Evolutionary conservation across 2,329 filamentous ascomycete species (phyloP).

Genomic region (Cladophialophora yegresii): DNA sequence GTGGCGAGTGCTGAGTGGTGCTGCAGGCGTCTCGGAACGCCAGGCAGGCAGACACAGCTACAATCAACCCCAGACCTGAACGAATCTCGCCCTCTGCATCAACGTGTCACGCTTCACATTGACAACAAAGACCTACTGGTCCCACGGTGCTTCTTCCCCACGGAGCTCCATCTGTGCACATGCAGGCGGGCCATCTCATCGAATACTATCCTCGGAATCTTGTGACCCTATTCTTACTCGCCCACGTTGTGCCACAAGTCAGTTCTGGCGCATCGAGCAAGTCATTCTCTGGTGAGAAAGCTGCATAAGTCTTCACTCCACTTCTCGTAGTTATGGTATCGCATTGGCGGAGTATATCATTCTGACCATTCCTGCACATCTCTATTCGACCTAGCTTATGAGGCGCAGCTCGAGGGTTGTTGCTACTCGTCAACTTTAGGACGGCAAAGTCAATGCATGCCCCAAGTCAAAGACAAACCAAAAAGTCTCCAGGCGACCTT

Average conservation of each 20-base stretch:
- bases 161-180: constrained; percentile 12
- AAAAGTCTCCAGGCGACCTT: not conserved
- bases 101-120: constrained; percentile 28
- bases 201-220: constrained; percentile 12
- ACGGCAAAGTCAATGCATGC: constrained; percentile 3
- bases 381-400: constrained; percentile 19
- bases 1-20: not conserved
- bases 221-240: constrained; percentile 23
- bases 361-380: constrained; percentile 2
- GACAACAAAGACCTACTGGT: constrained; percentile 4
- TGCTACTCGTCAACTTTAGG: not conserved
- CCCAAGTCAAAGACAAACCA: not conserved
- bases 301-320: constrained; percentile 19
- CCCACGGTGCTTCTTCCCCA: constrained; percentile 10
- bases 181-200: constrained; percentile 14
- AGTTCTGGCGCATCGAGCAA: constrained; percentile 15
- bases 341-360: constrained; percentile 13
- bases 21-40: constrained; percentile 1
- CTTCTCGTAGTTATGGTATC: not conserved
- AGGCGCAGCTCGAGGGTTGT: constrained; percentile 18
- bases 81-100: constrained; percentile 18
- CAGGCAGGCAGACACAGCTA: constrained; percentile 12
- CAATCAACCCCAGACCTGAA: not conserved
- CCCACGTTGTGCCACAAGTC: constrained; percentile 25
- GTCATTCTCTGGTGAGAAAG: constrained; percentile 19